phyloP scores from a whole-genome alignment of 148 eudicot genomes.

The Heliamphora exappendiculata region DNA sequence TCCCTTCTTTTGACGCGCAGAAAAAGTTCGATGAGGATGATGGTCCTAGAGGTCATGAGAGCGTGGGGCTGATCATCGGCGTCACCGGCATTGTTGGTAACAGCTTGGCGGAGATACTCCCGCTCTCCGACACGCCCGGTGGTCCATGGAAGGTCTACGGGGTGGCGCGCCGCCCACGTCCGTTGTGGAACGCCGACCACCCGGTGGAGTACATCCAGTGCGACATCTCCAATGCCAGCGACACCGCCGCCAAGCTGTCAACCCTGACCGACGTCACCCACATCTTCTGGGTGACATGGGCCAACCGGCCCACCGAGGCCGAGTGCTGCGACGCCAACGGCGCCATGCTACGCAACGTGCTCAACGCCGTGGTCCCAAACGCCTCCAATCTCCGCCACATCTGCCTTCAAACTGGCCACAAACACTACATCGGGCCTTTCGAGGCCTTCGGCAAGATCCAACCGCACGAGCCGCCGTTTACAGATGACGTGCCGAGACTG shows the following conservation, averaged over 20 bases:
- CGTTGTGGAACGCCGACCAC: conserved; percentile 16
- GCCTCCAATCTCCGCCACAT: conserved; percentile 19
- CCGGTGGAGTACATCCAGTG: conserved; percentile 15
- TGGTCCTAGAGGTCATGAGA: not conserved
- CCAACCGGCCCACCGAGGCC: not conserved
- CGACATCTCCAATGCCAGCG: conserved; percentile 12
- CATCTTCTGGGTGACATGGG: conserved; percentile 21
- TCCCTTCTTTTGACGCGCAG: not conserved
- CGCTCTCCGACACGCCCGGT: conserved; percentile 19
- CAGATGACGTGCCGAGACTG: conserved; percentile 17
- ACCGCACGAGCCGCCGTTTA: conserved; percentile 20
- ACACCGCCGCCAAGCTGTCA: conserved; percentile 11
- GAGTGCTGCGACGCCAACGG: conserved; percentile 17
- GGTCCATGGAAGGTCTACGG: conserved; percentile 34
- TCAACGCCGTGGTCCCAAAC: conserved; percentile 10
- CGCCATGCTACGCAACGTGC: conserved; percentile 16
- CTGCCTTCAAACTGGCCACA: conserved; percentile 23
- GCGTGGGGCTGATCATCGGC: conserved; percentile 19
- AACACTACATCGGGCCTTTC: conserved; percentile 24
- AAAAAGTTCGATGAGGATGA: not conserved
- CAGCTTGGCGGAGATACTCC: conserved; percentile 18
- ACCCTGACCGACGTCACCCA: conserved; percentile 20
- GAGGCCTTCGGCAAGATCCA: conserved; percentile 6
- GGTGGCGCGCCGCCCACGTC: conserved; percentile 22
- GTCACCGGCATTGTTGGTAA: conserved; percentile 14